Percentiles rank a stretch among this genome's conserved stretches.
phyloP scores from a whole-genome alignment of 1,284 basidiomycete genomes.

The Trichosporon sp. region DNA sequence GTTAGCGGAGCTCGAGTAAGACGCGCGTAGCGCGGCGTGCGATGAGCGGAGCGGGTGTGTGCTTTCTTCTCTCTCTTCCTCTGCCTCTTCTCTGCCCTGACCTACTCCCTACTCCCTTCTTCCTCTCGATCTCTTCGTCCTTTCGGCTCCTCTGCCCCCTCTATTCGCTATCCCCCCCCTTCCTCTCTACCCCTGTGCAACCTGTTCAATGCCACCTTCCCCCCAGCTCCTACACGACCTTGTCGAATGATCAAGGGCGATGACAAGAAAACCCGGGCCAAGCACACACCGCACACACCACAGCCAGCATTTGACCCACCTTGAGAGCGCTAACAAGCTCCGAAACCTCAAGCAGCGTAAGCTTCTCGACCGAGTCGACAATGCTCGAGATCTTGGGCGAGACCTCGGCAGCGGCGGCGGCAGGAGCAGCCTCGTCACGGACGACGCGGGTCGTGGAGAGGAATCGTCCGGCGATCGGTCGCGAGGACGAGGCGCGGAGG shows the following conservation, averaged over 20 bases:
- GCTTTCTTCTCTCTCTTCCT: not conserved
- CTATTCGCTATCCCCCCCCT: too few relatives aligned
- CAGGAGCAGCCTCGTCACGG: slow-evolving; percentile 25
- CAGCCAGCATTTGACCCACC: slow-evolving; percentile 53
- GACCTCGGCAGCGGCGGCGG: slow-evolving; percentile 21
- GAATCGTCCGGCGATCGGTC: slow-evolving; percentile 16
- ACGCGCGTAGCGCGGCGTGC: not conserved
- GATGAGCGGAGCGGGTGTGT: not conserved
- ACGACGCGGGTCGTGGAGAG: slow-evolving; percentile 29
- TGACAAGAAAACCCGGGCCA: too few relatives aligned
- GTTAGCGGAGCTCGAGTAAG: too few relatives aligned
- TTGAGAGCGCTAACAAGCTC: slow-evolving; percentile 90
- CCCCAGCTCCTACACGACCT: too few relatives aligned
- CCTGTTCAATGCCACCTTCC: too few relatives aligned
- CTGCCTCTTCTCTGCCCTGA: too few relatives aligned
- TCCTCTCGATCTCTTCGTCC: too few relatives aligned
- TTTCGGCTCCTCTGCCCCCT: too few relatives aligned
- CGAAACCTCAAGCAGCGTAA: slow-evolving; percentile 93
- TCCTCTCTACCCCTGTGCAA: too few relatives aligned
- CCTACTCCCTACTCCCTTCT: too few relatives aligned
- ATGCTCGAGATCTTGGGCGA: slow-evolving; percentile 67
- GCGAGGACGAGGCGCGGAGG: slow-evolving; percentile 23
- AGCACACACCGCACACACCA: too few relatives aligned
- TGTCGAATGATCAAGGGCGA: too few relatives aligned
- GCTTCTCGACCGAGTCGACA: slow-evolving; percentile 85